These are phyloP conservation scores for Plasmodium falciparum DNA, from an alignment of 169 alveolate genomes.

Conservation along the genomic window DNA sequence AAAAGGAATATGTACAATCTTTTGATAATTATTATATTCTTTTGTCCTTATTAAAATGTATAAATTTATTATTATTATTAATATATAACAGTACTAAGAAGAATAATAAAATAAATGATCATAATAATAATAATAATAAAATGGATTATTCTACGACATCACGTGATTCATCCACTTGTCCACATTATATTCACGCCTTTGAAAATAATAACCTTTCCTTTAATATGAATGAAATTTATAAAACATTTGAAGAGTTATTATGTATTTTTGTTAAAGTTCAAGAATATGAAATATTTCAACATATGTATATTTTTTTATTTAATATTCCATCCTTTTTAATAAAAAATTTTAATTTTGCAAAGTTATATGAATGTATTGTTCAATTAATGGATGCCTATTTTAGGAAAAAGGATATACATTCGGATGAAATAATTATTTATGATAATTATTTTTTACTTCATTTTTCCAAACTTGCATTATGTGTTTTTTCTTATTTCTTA, in stretches of 20 bases:
- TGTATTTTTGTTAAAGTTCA: conserved; percentile 20
- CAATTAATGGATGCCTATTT: conserved; percentile 24
- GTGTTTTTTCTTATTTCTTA: conserved; percentile 39
- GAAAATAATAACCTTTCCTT: background rate
- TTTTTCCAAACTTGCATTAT: conserved; percentile 42
- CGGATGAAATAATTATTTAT: conserved; percentile 30
- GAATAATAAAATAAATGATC: background rate
- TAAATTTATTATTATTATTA: conserved; percentile 37
- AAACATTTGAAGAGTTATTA: conserved; percentile 19
- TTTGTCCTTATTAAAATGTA: conserved; percentile 45
- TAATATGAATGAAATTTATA: conserved; percentile 18
- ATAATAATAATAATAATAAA: background rate
- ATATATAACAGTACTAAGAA: conserved; percentile 5
- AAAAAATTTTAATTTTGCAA: conserved; percentile 42
- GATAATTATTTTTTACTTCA: conserved; percentile 42
- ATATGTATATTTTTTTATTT: conserved; percentile 38
- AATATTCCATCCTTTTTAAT: conserved; percentile 53
- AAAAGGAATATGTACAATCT: background rate
- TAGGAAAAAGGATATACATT: conserved; percentile 7
- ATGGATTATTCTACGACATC: too few species aligned
- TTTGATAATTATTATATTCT: conserved; percentile 11
- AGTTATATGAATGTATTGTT: conserved; percentile 30
- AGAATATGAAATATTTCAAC: conserved; percentile 62
- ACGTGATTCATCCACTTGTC: too few species aligned
- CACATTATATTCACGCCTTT: too few species aligned